These are phyloP conservation scores for Dactylis glomerata DNA, from an alignment of 176 grass and related monocot species.

Conservation along the genomic window DNA sequence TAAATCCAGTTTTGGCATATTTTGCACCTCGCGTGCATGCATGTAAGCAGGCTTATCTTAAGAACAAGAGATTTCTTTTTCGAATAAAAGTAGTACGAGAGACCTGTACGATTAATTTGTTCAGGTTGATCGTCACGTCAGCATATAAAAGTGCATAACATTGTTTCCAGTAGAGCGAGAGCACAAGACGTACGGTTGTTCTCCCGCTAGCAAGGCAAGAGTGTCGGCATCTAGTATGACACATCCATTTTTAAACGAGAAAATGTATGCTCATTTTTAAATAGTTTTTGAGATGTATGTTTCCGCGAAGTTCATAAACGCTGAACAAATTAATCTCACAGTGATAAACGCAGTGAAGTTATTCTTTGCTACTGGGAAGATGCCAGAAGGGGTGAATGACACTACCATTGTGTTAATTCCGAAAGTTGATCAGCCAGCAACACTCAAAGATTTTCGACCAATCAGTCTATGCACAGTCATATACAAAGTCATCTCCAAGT, in stretches of 20 bases:
- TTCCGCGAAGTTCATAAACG: neutral
- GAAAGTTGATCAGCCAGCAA: too few species aligned
- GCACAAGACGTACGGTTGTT: neutral
- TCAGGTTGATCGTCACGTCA: neutral
- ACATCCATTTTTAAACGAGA: neutral
- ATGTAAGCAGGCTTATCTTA: neutral
- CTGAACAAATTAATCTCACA: too few species aligned
- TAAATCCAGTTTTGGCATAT: neutral
- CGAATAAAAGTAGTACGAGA: neutral
- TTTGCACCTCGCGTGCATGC: neutral
- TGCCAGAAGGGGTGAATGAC: too few species aligned
- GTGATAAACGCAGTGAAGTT: too few species aligned
- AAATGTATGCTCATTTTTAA: neutral
- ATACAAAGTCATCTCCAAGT: too few species aligned
- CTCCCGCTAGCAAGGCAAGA: neutral
- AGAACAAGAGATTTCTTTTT: too few species aligned
- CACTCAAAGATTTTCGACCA: too few species aligned
- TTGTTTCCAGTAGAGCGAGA: too few species aligned
- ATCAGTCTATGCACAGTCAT: neutral
- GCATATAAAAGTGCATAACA: neutral
- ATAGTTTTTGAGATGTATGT: neutral
- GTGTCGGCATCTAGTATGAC: neutral
- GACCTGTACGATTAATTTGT: neutral
- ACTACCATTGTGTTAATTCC: too few species aligned
- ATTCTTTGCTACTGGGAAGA: too few species aligned